Percentiles rank a stretch among this genome's conserved stretches.
phyloP scores from a whole-genome alignment of 768 basidiomycete genomes.

The Pleurotus sapidus region DNA sequence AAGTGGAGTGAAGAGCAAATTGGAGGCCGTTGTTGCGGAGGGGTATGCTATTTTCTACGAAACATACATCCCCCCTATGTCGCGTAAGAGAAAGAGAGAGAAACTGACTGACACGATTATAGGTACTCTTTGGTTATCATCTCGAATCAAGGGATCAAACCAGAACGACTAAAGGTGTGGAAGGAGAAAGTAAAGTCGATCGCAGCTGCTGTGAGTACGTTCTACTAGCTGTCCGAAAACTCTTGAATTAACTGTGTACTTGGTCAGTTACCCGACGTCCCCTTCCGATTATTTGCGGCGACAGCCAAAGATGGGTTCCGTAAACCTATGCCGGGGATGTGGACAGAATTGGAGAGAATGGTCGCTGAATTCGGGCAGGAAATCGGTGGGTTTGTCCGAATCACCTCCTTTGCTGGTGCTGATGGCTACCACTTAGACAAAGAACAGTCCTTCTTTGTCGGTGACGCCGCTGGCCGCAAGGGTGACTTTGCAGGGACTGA shows the following conservation, averaged over 20 bases:
- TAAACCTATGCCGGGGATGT: slow-evolving; percentile 90
- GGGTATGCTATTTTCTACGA: slow-evolving; percentile 12
- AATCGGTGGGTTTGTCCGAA: slow-evolving; percentile 50
- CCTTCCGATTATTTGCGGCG: slow-evolving; percentile 80
- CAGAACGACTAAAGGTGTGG: slow-evolving; percentile 55
- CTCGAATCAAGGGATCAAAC: slow-evolving; percentile 72
- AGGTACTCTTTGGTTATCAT: slow-evolving; percentile 76
- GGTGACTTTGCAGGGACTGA: slow-evolving; percentile 81
- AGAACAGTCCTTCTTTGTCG: slow-evolving; percentile 70
- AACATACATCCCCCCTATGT: too few species aligned
- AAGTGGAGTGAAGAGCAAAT: slow-evolving; percentile 52
- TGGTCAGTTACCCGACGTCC: slow-evolving; percentile 65
- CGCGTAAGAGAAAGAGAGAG: too few species aligned
- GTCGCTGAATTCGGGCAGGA: slow-evolving; percentile 53
- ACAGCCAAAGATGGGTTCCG: slow-evolving; percentile 70
- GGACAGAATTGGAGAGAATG: slow-evolving; percentile 64
- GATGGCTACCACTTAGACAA: slow-evolving; percentile 47
- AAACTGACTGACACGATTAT: not conserved
- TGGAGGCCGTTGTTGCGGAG: slow-evolving; percentile 66
- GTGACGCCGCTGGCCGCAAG: slow-evolving; percentile 84
- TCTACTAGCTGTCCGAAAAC: not conserved
- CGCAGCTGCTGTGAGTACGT: slow-evolving; percentile 49
- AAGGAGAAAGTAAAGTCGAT: slow-evolving; percentile 73
- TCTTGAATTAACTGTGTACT: not conserved
- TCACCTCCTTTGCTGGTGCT: not conserved